A percentile compares a stretch with the other conserved stretches of the same genome.
Evolutionary conservation across 768 basidiomycete species (phyloP).

Genomic region (Candolleomyces efflorescens): DNA sequence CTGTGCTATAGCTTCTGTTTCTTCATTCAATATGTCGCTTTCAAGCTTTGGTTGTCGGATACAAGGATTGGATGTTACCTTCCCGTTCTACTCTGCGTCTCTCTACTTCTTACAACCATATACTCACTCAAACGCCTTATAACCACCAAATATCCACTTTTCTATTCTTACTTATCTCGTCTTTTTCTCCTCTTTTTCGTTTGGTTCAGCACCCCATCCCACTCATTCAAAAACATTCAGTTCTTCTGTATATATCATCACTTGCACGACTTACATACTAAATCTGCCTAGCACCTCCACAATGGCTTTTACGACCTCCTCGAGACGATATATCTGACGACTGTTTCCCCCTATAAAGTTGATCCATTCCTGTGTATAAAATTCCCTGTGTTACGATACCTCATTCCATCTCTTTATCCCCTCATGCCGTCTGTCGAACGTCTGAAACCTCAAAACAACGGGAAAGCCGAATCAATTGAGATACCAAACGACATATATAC

Average conservation of each 20-base stretch:
- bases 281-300: neutral
- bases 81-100: neutral
- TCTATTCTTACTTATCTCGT: neutral
- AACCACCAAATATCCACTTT: neutral
- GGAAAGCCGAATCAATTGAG: too few relatives aligned
- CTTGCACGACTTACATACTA: neutral
- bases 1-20: slow-evolving; percentile 1
- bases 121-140: neutral
- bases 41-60: neutral
- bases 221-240: neutral
- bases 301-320: neutral
- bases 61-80: slow-evolving; percentile 2
- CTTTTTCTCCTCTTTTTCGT: neutral
- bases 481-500: too few relatives aligned
- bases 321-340: slow-evolving; percentile 4
- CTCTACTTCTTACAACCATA: neutral
- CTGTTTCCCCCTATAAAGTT: neutral
- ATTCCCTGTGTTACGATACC: neutral
- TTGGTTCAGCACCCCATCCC: neutral
- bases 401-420: slow-evolving; percentile 27
- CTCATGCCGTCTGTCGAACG: neutral
- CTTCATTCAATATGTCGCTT: neutral
- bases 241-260: neutral
- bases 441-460: neutral
- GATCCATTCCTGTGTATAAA: neutral